Percentiles rank a stretch among this genome's conserved stretches.
Conservation (phyloP, 2,329 filamentous ascomycete genomes). For the Sphaerostilbella broomeana region DNA sequence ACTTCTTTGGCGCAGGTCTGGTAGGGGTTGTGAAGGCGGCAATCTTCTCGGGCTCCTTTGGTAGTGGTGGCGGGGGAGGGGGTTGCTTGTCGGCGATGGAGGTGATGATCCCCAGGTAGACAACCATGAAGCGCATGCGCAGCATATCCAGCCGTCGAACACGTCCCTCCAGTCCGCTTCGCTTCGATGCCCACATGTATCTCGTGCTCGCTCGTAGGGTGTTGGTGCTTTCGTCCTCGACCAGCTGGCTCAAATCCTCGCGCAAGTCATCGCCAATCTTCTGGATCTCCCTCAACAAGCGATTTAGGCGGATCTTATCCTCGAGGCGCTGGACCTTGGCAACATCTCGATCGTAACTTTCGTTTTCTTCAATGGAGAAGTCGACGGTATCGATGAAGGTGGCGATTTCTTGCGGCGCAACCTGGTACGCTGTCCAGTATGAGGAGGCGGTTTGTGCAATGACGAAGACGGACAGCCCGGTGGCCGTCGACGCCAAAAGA, state of each 20-base stretch:
- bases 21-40: constrained; percentile 23
- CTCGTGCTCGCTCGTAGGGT: constrained; percentile 43
- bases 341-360: constrained; percentile 56
- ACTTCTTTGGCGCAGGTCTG: constrained; percentile 32
- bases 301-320: constrained; percentile 54
- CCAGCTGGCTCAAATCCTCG: constrained; percentile 49
- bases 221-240: constrained; percentile 36
- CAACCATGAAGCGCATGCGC: constrained; percentile 58
- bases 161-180: constrained; percentile 48
- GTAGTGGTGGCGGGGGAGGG: constrained; percentile 23
- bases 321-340: constrained; percentile 51
- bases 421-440: constrained; percentile 50
- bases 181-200: constrained; percentile 52
- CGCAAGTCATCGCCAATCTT: constrained; percentile 53
- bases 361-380: constrained; percentile 57
- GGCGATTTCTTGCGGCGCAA: constrained; percentile 51
- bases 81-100: constrained; percentile 30
- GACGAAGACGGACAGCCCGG: constrained; percentile 49
- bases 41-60: constrained; percentile 31
- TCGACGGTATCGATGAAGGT: constrained; percentile 55
- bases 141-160: constrained; percentile 54
- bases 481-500: constrained; percentile 51
- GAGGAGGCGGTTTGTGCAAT: constrained; percentile 44
- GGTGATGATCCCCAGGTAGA: constrained; percentile 55
- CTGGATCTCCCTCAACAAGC: constrained; percentile 56